Evolutionary conservation across 768 basidiomycete genomes (phyloP).

Genomic region (Clitopilus passeckerianus): DNA sequence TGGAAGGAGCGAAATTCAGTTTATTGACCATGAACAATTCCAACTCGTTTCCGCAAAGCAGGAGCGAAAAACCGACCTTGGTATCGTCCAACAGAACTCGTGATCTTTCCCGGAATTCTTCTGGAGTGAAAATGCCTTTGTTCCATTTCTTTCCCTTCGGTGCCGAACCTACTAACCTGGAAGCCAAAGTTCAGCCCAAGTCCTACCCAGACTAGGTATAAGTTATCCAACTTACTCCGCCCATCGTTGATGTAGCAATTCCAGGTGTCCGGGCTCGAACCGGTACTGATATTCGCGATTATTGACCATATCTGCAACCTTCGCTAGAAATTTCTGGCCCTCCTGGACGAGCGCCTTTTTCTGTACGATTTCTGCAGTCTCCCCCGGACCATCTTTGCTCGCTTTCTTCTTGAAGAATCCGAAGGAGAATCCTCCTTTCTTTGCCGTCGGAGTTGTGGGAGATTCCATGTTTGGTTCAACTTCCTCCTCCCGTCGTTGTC

Average conservation of each 20-base stretch:
- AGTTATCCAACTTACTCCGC: conserved; percentile 12
- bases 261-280: conserved; percentile 12
- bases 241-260: conserved; percentile 16
- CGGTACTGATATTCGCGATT: conserved; percentile 13
- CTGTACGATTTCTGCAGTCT: conserved; percentile 12
- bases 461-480: not conserved
- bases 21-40: not conserved
- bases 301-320: conserved; percentile 15
- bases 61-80: conserved; percentile 7
- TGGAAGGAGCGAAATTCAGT: not conserved
- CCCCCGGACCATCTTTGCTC: not conserved
- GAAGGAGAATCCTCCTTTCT: not conserved
- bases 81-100: conserved; percentile 12
- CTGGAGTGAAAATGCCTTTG: conserved; percentile 13
- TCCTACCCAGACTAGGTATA: not conserved
- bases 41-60: not conserved
- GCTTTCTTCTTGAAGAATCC: conserved; percentile 1
- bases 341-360: conserved; percentile 14
- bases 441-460: not conserved
- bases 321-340: conserved; percentile 14
- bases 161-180: conserved; percentile 12
- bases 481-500: not conserved
- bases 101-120: conserved; percentile 17
- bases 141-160: conserved; percentile 17
- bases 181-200: not conserved